phyloP scores from a whole-genome alignment of 2,329 filamentous ascomycete genomes.

The Nigrospora sphaerica region DNA sequence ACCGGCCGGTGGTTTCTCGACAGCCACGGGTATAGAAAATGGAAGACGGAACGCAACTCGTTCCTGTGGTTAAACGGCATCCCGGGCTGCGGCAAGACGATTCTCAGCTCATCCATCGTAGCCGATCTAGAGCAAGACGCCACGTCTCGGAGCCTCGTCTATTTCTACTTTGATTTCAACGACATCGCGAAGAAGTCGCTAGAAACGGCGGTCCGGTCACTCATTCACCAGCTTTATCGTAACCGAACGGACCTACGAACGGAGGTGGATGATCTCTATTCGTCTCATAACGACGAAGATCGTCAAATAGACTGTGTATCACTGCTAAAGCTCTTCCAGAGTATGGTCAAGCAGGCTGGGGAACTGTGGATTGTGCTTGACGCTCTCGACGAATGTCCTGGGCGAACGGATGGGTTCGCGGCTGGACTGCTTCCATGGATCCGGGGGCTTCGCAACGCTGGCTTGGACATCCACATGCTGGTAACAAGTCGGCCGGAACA shows the following conservation, averaged over 20 bases:
- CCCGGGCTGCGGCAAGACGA: conserved; percentile 33
- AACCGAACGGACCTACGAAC: conserved; percentile 7
- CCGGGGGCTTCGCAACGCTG: background rate
- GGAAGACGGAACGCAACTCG: conserved; percentile 20
- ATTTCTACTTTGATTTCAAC: conserved; percentile 32
- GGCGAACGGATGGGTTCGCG: background rate
- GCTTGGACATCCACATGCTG: conserved; percentile 8
- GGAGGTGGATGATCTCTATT: conserved; percentile 17
- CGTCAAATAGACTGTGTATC: conserved; percentile 13
- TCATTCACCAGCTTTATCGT: conserved; percentile 25
- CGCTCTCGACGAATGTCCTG: conserved; percentile 20
- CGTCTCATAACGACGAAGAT: conserved; percentile 12
- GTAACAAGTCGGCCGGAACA: conserved; percentile 17
- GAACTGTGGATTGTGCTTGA: conserved; percentile 19
- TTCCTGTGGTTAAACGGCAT: conserved; percentile 31
- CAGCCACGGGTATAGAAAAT: conserved; percentile 16
- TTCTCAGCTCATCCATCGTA: conserved; percentile 29
- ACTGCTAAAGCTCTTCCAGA: conserved; percentile 12
- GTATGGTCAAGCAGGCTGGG: conserved; percentile 14
- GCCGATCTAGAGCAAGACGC: conserved; percentile 11
- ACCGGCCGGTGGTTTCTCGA: conserved; percentile 28
- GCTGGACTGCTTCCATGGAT: conserved; percentile 8
- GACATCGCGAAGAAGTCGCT: conserved; percentile 25
- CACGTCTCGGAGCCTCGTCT: conserved; percentile 7
- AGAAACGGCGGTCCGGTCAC: conserved; percentile 25